Conservation (phyloP, 2,329 filamentous ascomycete genomes). For the Aspergillus unguis region DNA sequence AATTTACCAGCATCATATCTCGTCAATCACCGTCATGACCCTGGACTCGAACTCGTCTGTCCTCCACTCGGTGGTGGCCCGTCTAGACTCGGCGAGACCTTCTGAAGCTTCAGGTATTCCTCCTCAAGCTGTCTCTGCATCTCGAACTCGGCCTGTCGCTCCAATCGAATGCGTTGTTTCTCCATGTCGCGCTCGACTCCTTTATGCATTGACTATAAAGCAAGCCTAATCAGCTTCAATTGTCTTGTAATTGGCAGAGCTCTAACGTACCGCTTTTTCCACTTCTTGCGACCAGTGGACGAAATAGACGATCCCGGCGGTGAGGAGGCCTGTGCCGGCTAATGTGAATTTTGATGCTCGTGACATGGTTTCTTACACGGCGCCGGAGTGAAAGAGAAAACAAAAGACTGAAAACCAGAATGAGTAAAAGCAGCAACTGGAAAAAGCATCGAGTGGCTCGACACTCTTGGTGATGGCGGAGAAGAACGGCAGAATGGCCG, state of each 20-base stretch:
- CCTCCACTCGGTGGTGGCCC: conserved; percentile 19
- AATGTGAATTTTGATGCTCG: conserved; percentile 84
- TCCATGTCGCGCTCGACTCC: conserved; percentile 94
- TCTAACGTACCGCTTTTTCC: conserved; percentile 71
- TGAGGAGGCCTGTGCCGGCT: conserved; percentile 70
- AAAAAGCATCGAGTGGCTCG: conserved; percentile 11
- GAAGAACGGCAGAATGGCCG: conserved; percentile 30
- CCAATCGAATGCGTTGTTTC: conserved; percentile 82
- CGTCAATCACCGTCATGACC: conserved; percentile 20
- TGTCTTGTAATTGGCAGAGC: background rate
- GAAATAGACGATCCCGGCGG: conserved; percentile 71
- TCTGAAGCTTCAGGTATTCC: conserved; percentile 87
- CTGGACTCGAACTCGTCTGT: conserved; percentile 18
- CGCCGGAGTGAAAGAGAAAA: background rate
- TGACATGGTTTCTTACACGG: conserved; percentile 63
- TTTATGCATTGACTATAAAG: conserved; percentile 76
- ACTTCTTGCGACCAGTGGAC: conserved; percentile 86
- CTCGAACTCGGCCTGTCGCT: conserved; percentile 92
- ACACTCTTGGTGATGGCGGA: conserved; percentile 31
- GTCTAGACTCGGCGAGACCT: conserved; percentile 56
- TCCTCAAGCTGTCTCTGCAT: conserved; percentile 80
- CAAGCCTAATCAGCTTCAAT: conserved; percentile 2
- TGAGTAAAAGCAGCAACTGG: background rate
- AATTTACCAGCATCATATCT: conserved; percentile 8
- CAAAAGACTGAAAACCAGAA: background rate